These are phyloP conservation scores for Kwoniella europaea DNA, from an alignment of 768 basidiomycete genomes.

Conservation along the genomic window DNA sequence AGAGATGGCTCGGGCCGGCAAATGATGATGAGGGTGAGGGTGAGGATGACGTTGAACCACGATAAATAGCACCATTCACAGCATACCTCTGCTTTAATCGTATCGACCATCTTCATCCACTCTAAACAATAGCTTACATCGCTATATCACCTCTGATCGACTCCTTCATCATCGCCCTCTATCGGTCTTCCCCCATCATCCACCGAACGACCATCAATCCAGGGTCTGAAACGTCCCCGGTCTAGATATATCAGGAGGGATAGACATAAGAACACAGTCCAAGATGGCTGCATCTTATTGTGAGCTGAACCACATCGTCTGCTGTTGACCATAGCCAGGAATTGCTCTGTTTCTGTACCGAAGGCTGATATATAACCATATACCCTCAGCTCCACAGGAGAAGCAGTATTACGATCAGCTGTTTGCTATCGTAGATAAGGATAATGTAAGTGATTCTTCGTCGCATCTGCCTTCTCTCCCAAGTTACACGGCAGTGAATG, in stretches of 20 bases:
- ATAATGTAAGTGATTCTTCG: slow-evolving; percentile 32
- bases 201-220: neutral
- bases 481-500: too few species aligned
- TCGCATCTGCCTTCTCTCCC: neutral
- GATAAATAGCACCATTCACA: too few species aligned
- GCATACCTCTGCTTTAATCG: too few species aligned
- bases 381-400: slow-evolving; percentile 50
- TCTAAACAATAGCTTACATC: too few species aligned
- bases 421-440: slow-evolving; percentile 55
- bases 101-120: too few species aligned
- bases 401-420: slow-evolving; percentile 54
- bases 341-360: too few species aligned
- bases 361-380: neutral
- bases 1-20: slow-evolving; percentile 14
- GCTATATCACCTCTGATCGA: neutral
- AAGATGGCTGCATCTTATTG: slow-evolving; percentile 10
- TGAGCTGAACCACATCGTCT: neutral
- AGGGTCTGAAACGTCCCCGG: too few species aligned
- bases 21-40: neutral
- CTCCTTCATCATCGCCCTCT: neutral
- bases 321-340: too few species aligned
- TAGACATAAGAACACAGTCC: neutral
- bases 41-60: slow-evolving; percentile 5
- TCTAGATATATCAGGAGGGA: neutral
- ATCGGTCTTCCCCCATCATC: neutral